Base-by-base conservation (phyloP, 495 filamentous ascomycete genomes). In the Aspergillus biplanus region DNA sequence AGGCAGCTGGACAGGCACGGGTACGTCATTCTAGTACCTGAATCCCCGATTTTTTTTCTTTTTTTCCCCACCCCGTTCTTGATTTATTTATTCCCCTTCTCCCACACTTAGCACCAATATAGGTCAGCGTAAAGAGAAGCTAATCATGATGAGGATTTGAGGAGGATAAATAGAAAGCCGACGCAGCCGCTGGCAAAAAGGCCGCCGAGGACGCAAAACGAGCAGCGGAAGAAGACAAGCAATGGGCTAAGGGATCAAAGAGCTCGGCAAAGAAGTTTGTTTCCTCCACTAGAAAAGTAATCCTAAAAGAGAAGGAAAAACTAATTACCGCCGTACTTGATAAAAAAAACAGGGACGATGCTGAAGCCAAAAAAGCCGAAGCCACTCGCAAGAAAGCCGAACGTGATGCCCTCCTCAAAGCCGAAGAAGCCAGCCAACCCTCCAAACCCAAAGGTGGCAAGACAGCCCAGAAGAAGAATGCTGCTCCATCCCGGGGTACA, bases 231-330 rank as follows among this genome's bases (percentile, higher is more conserved):
- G 96, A 97, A 68, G 88, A 89, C 9, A 81, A 81, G 62, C 81
- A 96, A 65, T 99, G 95, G 95, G 60, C 78, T 3, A 91, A 96
- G 77, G 95, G 95, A 56, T 71, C 90, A 34, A 99, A 98, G 79
- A 86, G 80, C 60, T 91, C 78, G 62, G 73, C 90, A 27, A 97
- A 96, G 79, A 94, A 96, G 93, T 97, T n/a, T 49, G 12, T 18
- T 59, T 52, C 16, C 49, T 42, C 49, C 21, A 21, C 15, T 34
- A 8, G 0, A 27, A 47, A 33, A 32, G 6, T 7, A 39, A 37
- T n/a, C 8, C 5, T 33, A 52, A 16, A n/a, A 31, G 31, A 31
- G 42, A 27, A 18, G 11, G 39, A 18, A 57, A 54, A 53, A 50
- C 66, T 74, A 70, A 75, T 27, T 2, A 27, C 21, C 21, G 21